Percentiles rank a stretch among this genome's conserved stretches.
Evolutionary conservation across 1,139 yeast species (phyloP).

Genomic region (Yamadazyma songkhlaensis): DNA sequence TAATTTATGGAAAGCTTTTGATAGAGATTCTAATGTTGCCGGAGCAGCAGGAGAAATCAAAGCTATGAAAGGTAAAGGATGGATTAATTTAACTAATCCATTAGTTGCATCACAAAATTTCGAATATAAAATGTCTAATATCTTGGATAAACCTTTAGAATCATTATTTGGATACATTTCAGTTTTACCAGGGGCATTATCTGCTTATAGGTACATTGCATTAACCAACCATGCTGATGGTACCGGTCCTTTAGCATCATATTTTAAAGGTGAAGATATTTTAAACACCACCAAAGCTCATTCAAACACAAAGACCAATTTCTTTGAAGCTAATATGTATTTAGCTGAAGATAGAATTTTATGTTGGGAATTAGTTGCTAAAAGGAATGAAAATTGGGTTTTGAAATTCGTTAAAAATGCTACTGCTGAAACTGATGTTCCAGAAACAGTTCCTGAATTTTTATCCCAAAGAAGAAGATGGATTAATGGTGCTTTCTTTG

Average conservation of each 20-base stretch:
- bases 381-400: slow-evolving; percentile 84
- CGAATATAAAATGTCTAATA: slow-evolving; percentile 94
- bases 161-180: slow-evolving; percentile 90
- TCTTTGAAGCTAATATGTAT: slow-evolving; percentile 95
- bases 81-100: slow-evolving; percentile 80
- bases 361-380: slow-evolving; percentile 96
- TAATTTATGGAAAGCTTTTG: slow-evolving; percentile 95
- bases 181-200: slow-evolving; percentile 93
- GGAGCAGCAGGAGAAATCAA: slow-evolving; percentile 98
- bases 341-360: slow-evolving; percentile 95
- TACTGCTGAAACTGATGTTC: slow-evolving; percentile 96
- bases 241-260: slow-evolving; percentile 84
- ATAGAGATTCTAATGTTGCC: slow-evolving; percentile 91
- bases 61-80: slow-evolving; percentile 87
- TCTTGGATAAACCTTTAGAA: slow-evolving; percentile 91
- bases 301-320: slow-evolving; percentile 52
- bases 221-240: slow-evolving; percentile 83
- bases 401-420: slow-evolving; percentile 90
- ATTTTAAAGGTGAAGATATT: slow-evolving; percentile 85
- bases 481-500: slow-evolving; percentile 97
- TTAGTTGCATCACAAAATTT: slow-evolving; percentile 95
- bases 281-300: slow-evolving; percentile 29
- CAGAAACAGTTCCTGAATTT: slow-evolving; percentile 86
- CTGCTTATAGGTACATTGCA: slow-evolving; percentile 92
- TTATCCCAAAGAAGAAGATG: slow-evolving; percentile 95